phyloP scores from a whole-genome alignment of 768 basidiomycete species.

The Jaapia argillacea region DNA sequence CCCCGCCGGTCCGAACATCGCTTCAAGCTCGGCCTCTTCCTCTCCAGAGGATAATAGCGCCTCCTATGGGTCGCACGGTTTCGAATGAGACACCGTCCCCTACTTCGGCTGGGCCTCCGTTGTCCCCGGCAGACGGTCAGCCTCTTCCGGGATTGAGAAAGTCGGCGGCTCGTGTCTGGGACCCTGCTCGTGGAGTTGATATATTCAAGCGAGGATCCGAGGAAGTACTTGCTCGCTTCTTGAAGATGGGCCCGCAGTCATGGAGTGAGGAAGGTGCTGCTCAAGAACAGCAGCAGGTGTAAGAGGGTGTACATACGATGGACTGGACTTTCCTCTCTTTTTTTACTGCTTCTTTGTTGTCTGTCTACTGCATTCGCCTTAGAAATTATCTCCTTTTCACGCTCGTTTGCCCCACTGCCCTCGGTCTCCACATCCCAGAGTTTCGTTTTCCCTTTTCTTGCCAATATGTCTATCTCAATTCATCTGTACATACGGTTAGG shows the following conservation, averaged over 20 bases:
- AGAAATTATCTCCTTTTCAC: too few species aligned
- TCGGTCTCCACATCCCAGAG: too few species aligned
- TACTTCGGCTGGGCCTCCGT: slow-evolving; percentile 43
- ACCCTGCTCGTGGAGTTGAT: slow-evolving; percentile 79
- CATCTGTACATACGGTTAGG: too few species aligned
- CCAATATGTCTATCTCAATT: too few species aligned
- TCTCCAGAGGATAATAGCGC: slow-evolving; percentile 14
- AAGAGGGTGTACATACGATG: too few species aligned
- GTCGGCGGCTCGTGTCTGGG: slow-evolving; percentile 61
- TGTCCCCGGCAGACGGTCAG: slow-evolving; percentile 36
- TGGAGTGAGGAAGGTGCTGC: slow-evolving; percentile 46
- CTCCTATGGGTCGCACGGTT: slow-evolving; percentile 20
- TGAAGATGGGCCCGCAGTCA: slow-evolving; percentile 53
- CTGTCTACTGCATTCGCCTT: slow-evolving; percentile 4
- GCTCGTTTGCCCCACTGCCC: too few species aligned
- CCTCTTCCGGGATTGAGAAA: slow-evolving; percentile 25
- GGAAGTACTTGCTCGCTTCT: slow-evolving; percentile 75
- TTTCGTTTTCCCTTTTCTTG: too few species aligned
- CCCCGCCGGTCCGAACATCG: slow-evolving; percentile 7
- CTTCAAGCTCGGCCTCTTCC: too few species aligned
- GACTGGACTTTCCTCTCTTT: not conserved
- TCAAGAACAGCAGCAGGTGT: too few species aligned
- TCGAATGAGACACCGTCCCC: slow-evolving; percentile 48
- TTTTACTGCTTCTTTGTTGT: not conserved
- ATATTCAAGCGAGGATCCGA: slow-evolving; percentile 82